Evolutionary conservation across 2,329 filamentous ascomycete genomes (phyloP), one percentile per base, ranked within the genome.

Genomic region (Juglanconis oblonga): DNA sequence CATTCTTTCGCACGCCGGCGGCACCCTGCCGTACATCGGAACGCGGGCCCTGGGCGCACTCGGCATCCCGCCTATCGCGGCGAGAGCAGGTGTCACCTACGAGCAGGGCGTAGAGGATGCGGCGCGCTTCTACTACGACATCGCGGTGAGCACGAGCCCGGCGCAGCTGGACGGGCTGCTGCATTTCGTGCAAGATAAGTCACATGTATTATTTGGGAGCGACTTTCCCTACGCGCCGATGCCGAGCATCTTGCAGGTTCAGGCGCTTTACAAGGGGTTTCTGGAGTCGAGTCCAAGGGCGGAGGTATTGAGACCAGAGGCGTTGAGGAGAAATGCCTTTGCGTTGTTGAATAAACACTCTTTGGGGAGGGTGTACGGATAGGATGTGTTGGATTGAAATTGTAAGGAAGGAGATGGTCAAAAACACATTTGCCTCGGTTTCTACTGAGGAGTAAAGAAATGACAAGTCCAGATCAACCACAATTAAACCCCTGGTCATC

Each of bases 1-100:
- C 33, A 80, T 81, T 54, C 67, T 81, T 1, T 75, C 74, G 0
- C 79, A 81, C 61, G 77, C 74, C 0, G 79, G 78, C 1, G 78
- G 79, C 0, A 71, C 75, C 0, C 64, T 80, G 0, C 77, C 78
- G 0, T 78, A 69, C 31, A 51, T 80, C 0, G 67, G 72, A 1
- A 57, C 65, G 3, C 71, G 76, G 3, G 64, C 64, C 10, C 54
- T 65, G n/a, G 58, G 57, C 10, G 51, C 48, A 1, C 17, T 67
- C 6, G 36, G 24, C n/a, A 52, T 67, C 3, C 56, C 62, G 0
- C 55, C 54, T 2, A 52, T 68, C n/a, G 55, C 54, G 7, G 38
- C 40, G 0, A 35, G 61, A 3, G 31, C 55, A 8, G 35, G 47
- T 0, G 57, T 63, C 3, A 64, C 62, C 5, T 36, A 59, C 13